phyloP scores from a whole-genome alignment of 2,329 filamentous ascomycete genomes.

The Aureobasidium uvarum region DNA sequence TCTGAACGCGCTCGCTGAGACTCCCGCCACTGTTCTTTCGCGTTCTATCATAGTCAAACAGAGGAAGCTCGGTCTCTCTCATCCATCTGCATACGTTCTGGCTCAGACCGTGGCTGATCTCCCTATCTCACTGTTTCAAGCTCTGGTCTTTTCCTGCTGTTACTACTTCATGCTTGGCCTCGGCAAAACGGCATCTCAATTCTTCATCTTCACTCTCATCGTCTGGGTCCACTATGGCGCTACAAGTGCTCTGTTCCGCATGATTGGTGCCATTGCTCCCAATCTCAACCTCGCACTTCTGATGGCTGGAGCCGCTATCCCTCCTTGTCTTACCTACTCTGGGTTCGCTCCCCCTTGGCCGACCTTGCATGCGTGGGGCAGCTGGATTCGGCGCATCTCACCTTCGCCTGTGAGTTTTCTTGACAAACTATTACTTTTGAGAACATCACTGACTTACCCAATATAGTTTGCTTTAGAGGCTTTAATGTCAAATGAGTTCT shows the following conservation, averaged over 20 bases:
- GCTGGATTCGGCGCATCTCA: conserved; percentile 48
- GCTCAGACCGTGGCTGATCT: conserved; percentile 46
- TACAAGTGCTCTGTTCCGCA: conserved; percentile 25
- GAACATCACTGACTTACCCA: no score
- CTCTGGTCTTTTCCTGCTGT: conserved; percentile 53
- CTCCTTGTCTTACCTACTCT: conserved; percentile 54
- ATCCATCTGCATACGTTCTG: conserved; percentile 49
- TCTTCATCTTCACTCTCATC: conserved; percentile 25
- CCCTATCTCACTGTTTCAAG: conserved; percentile 15
- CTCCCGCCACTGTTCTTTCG: conserved; percentile 58
- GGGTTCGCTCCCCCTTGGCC: conserved; percentile 55
- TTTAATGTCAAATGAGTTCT: conserved; percentile 69
- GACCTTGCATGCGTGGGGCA: conserved; percentile 73
- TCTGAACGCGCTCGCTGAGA: conserved; percentile 57
- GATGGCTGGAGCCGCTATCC: conserved; percentile 27
- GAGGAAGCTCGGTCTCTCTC: conserved; percentile 44
- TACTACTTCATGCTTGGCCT: conserved; percentile 65
- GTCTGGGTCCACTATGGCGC: conserved; percentile 24
- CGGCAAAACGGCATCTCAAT: conserved; percentile 22
- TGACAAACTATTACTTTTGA: no score
- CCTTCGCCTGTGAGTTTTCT: conserved; percentile 52
- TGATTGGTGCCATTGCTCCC: conserved; percentile 24
- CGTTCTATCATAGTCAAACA: conserved; percentile 51
- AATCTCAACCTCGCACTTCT: conserved; percentile 25
- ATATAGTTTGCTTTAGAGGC: conserved; percentile 62